These are phyloP conservation scores for Zarea fungicola DNA, from an alignment of 2,329 filamentous ascomycete species.

Conservation along the genomic window DNA sequence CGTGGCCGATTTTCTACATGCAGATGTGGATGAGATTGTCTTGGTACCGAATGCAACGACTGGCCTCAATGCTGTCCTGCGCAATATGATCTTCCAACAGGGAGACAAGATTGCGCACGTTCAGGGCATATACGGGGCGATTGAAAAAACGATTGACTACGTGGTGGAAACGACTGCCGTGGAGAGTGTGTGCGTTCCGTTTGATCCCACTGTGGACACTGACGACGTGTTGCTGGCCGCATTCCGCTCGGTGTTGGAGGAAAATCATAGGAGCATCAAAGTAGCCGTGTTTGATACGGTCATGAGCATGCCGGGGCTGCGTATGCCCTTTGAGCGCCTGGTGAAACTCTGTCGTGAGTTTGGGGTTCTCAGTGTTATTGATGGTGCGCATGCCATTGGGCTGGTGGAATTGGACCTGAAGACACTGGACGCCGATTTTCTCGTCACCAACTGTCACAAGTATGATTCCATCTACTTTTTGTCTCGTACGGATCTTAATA, in stretches of 20 bases:
- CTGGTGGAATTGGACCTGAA: slow-evolving; percentile 58
- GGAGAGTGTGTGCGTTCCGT: too few species aligned
- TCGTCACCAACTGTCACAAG: slow-evolving; percentile 68
- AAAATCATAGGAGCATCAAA: slow-evolving; percentile 48
- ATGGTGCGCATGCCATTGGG: slow-evolving; percentile 67
- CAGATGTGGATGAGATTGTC: slow-evolving; percentile 54
- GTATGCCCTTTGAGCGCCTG: slow-evolving; percentile 64
- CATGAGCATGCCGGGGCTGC: slow-evolving; percentile 60
- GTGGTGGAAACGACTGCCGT: slow-evolving; percentile 60
- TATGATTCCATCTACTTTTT: too few species aligned
- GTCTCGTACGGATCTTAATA: too few species aligned
- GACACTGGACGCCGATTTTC: slow-evolving; percentile 61
- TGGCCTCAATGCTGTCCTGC: slow-evolving; percentile 60
- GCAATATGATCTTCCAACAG: slow-evolving; percentile 54
- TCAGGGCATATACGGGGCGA: slow-evolving; percentile 61
- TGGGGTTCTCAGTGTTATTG: slow-evolving; percentile 59
- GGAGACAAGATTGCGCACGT: slow-evolving; percentile 66
- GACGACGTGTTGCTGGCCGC: slow-evolving; percentile 49
- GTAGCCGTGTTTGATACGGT: slow-evolving; percentile 68
- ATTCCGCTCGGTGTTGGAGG: slow-evolving; percentile 28
- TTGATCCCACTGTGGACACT: slow-evolving; percentile 39
- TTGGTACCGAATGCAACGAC: slow-evolving; percentile 69
- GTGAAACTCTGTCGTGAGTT: slow-evolving; percentile 51
- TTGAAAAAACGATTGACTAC: slow-evolving; percentile 57
- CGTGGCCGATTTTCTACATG: slow-evolving; percentile 56